These are phyloP conservation scores for Fagus sylvatica DNA, from an alignment of 306 rosid species.

Conservation along the genomic window DNA sequence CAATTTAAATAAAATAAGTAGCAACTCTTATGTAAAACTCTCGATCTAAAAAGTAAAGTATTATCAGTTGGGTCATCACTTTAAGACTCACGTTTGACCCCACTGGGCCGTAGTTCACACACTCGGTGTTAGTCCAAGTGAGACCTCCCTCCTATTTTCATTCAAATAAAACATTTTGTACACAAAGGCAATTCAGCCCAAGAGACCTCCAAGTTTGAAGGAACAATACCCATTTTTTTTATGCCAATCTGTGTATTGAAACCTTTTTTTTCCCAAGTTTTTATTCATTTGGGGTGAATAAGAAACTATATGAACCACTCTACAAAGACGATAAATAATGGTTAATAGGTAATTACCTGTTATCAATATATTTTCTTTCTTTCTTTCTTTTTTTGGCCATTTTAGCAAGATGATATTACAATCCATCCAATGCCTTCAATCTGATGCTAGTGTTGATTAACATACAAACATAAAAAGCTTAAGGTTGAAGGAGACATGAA, in stretches of 20 bases:
- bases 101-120: no score
- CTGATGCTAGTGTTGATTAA: background rate
- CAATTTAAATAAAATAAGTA: no score
- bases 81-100: no score
- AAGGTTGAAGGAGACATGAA: constrained; percentile 24
- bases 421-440: background rate
- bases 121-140: no score
- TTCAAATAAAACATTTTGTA: no score
- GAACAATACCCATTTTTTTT: background rate
- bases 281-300: background rate
- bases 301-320: background rate
- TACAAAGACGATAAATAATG: background rate
- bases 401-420: background rate
- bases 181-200: no score
- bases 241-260: background rate
- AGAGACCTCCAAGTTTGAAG: no score
- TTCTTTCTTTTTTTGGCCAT: no score
- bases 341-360: background rate
- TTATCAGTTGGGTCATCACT: no score
- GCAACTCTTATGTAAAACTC: no score
- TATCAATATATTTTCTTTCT: background rate
- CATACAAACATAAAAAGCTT: constrained; percentile 22
- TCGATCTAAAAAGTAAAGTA: no score
- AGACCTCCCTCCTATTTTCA: no score
- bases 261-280: background rate